Conservation (phyloP, 495 filamentous ascomycete genomes). For the Stereocaulon alpinum region DNA sequence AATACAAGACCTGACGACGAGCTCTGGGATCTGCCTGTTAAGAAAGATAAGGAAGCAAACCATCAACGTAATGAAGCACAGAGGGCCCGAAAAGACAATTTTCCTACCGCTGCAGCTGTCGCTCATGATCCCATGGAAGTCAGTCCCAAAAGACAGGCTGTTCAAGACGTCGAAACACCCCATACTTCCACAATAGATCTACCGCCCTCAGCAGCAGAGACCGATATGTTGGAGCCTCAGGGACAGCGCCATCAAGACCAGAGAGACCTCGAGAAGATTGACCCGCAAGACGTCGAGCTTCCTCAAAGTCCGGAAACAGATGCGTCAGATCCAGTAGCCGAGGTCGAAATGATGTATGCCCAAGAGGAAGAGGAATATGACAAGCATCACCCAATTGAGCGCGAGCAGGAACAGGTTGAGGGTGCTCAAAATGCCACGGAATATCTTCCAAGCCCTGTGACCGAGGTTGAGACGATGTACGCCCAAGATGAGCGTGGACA, state of each 20-base stretch:
- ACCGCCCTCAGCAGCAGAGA: background rate
- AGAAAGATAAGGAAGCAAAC: background rate
- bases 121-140: background rate
- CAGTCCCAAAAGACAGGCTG: background rate
- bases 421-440: background rate
- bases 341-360: conserved; percentile 10
- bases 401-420: background rate
- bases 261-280: background rate
- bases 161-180: background rate
- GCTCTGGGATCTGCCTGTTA: background rate
- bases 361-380: conserved; percentile 12
- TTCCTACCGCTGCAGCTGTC: background rate
- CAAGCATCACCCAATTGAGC: conserved; percentile 1
- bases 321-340: background rate
- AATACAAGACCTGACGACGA: background rate
- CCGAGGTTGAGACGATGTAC: conserved; percentile 1
- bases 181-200: background rate
- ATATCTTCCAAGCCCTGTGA: background rate
- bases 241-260: background rate
- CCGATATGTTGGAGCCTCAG: background rate
- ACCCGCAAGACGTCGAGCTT: background rate
- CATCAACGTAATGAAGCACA: background rate
- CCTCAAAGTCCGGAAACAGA: background rate
- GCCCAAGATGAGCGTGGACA: background rate
- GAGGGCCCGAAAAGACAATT: background rate